These are phyloP conservation scores for Keqinozyma sinolaborantium DNA, from an alignment of 1,139 yeast species.

Conservation along the genomic window DNA sequence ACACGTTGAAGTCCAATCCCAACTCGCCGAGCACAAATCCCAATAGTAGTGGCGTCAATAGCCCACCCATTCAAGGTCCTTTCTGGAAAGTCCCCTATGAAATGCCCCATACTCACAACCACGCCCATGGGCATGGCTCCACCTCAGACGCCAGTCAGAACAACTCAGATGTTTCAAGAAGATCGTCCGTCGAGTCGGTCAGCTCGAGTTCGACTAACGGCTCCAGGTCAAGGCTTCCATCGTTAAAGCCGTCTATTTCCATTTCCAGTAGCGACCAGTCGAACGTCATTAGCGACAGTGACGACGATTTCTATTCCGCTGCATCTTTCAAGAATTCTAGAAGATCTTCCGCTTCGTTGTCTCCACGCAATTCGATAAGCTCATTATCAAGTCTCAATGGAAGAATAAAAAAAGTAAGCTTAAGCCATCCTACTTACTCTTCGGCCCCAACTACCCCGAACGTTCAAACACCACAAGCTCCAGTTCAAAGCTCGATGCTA, in stretches of 20 bases:
- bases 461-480: conserved; percentile 6
- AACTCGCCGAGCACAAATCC: conserved; percentile 12
- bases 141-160: neutral
- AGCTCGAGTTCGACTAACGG: conserved; percentile 18
- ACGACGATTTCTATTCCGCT: conserved; percentile 39
- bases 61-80: conserved; percentile 44
- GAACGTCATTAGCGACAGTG: conserved; percentile 28
- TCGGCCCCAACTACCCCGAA: conserved; percentile 5
- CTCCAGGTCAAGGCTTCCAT: conserved; percentile 24
- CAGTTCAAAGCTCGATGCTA: conserved; percentile 3
- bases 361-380: conserved; percentile 46
- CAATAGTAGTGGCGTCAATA: conserved; percentile 14
- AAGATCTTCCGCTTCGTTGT: conserved; percentile 23
- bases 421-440: conserved; percentile 6
- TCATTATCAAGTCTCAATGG: conserved; percentile 47
- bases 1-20: conserved; percentile 8
- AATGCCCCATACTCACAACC: conserved; percentile 29
- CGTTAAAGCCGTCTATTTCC: conserved; percentile 25
- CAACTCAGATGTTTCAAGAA: conserved; percentile 17
- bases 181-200: conserved; percentile 35
- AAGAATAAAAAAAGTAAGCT: conserved; percentile 26
- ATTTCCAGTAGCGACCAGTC: conserved; percentile 13
- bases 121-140: conserved; percentile 3
- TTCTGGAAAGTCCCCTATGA: conserved; percentile 53
- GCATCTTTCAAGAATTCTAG: conserved; percentile 17